phyloP scores from a whole-genome alignment of 495 filamentous ascomycete genomes.

The Lasiosphaeria hispida region DNA sequence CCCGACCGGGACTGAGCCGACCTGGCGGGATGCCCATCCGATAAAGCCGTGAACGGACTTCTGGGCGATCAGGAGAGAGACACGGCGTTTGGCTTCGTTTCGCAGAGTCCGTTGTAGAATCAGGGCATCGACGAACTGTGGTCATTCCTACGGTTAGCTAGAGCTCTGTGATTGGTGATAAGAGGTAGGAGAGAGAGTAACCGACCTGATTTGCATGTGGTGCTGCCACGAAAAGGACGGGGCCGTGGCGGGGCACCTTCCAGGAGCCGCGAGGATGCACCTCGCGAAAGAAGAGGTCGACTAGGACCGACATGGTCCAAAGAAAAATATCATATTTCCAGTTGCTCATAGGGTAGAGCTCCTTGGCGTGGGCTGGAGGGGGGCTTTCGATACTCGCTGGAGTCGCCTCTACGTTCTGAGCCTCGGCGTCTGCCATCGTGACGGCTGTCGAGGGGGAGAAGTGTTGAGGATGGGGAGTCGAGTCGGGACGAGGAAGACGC shows the following conservation, averaged over 20 bases:
- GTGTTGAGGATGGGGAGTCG: too few relatives aligned
- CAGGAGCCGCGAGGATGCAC: constrained; percentile 92
- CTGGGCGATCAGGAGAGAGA: constrained; percentile 88
- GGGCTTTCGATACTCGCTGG: constrained; percentile 21
- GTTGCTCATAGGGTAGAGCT: constrained; percentile 64
- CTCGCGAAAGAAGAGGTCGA: constrained; percentile 96
- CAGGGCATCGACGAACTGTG: constrained; percentile 88
- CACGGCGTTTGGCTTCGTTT: constrained; percentile 79
- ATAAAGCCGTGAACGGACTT: constrained; percentile 92
- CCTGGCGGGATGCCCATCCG: constrained; percentile 71
- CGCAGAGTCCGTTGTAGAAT: constrained; percentile 88
- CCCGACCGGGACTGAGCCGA: constrained; percentile 85
- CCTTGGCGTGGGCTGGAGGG: constrained; percentile 40
- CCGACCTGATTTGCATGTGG: constrained; percentile 94
- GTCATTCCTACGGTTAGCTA: constrained; percentile 8
- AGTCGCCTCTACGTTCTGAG: constrained; percentile 15
- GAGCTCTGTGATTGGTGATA: not conserved
- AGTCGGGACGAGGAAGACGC: too few relatives aligned
- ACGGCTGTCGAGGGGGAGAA: not conserved
- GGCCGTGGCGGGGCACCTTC: constrained; percentile 83
- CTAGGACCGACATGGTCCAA: constrained; percentile 77
- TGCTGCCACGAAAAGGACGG: constrained; percentile 94
- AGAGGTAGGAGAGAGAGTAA: not conserved
- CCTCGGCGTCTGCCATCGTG: constrained; percentile 20
- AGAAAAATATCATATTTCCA: constrained; percentile 82